Percentiles rank a stretch among this genome's conserved stretches.
Evolutionary conservation across 2,329 filamentous ascomycete species (phyloP).

Genomic region (Diaporthe sp.): DNA sequence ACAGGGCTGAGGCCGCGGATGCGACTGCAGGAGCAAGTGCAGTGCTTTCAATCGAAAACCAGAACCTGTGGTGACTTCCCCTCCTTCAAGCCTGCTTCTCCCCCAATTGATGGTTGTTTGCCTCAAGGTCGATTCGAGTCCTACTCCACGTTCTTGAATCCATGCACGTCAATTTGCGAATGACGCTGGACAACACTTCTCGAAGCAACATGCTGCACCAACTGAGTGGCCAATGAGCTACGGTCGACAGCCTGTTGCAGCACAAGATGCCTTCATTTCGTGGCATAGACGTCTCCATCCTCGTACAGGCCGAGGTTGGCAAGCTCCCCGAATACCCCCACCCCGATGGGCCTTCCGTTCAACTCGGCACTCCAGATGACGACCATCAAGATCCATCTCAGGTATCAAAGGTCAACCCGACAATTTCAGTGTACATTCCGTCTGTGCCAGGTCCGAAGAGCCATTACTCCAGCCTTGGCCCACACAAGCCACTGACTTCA

Average conservation of each 20-base stretch:
- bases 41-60: not conserved
- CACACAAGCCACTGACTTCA: not conserved
- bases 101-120: not conserved
- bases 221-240: too few species aligned
- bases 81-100: not conserved
- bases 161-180: not conserved
- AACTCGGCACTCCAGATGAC: slow-evolving; percentile 45
- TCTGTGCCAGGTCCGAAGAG: slow-evolving; percentile 61
- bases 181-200: not conserved
- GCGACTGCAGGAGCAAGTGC: not conserved
- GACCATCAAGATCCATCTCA: slow-evolving; percentile 46
- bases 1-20: not conserved
- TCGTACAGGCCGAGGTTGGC: slow-evolving; percentile 51
- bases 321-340: slow-evolving; percentile 67
- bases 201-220: not conserved
- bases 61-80: not conserved
- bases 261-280: slow-evolving; percentile 62
- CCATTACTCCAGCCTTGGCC: not conserved
- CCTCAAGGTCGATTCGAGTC: not conserved
- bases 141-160: not conserved
- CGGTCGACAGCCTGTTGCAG: not conserved
- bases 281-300: slow-evolving; percentile 61
- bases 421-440: slow-evolving; percentile 68
- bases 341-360: slow-evolving; percentile 62
- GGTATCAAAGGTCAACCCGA: slow-evolving; percentile 53